Evolutionary conservation across 2,329 filamentous ascomycete species (phyloP), one percentile per base, ranked within the genome.

Genomic region (Aspergillus viridinutans): DNA sequence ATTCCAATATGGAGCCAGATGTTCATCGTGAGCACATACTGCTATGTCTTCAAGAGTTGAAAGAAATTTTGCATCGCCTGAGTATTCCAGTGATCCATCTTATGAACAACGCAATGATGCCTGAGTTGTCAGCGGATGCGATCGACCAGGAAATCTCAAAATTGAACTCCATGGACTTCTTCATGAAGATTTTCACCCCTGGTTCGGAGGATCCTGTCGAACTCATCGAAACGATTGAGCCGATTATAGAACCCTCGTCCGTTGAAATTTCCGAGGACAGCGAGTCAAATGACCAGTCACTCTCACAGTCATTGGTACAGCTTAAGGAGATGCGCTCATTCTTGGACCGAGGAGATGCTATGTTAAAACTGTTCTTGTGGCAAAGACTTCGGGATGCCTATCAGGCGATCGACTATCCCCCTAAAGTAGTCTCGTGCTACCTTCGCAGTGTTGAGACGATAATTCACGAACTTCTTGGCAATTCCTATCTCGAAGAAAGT

Each of bases 141-240:
- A 87, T 94, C 7, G 92, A 97, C 61, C 87, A 91, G 54, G 93
- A 99, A 70, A 88, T 97, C 26, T 93, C 90, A 12, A 92, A 92
- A 66, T 81, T 97, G 35, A 96, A 90, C 14, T 97, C 93, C 0
- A 94, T 96, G 84, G 93, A 97, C 69, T 97, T 97, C 72, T 97
- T 99, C 73, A 81, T 92, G 52, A 90, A 87, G 40, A 84, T 99
- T 0, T 97, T 97, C 70, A 89, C 90, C 58, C 87, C 92, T 40
- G 89, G 94, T 56, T 84, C 87, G 57, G 86, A 88, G 49, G 88
- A 97, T 64, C 90, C 93, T 0, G 83, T 93, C 12, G 83, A 87
- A 4, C 85, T 97, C 21, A 97, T 99, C 57, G 92, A 97, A 67
- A 94, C 87, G 28, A 78, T 99, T 38, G 94, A 99, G 68, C 94